Base-by-base conservation (phyloP, 768 basidiomycete species). In the Mycena floridula region DNA sequence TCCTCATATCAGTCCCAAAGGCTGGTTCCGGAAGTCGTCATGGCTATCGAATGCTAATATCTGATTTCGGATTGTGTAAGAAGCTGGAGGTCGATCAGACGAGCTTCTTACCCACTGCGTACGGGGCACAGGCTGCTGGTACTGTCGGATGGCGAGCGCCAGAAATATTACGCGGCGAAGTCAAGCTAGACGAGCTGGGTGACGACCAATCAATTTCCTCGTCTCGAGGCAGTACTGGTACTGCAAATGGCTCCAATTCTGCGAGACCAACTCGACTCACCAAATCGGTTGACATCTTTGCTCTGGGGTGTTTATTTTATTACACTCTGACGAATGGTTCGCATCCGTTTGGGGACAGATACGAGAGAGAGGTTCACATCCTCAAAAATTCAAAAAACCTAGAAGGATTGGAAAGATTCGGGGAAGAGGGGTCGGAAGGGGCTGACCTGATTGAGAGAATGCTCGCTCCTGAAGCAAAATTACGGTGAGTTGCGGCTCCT, bases 61-160 rank as follows among this genome's bases (percentile, higher is more conserved):
- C 93, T 1, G 96, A 99, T 65, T 98, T 99, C 59, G 96, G 96
- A 26, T 72, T 99, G 40, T 97, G 95, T 60, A 94, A 94, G 62
- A 92, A 89, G 61, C 73, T 98, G 37, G 94, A 97, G 52, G 69
- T 89, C 27, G 96, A 97, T 64, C 94, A 98, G 73, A 94, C 92
- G 41, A 93, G 90, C 56, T 98, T 98, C 63, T 67, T 92, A 51
- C 95, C 94, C 1, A 97, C 95, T 0, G 81, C 82, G 13, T 86
- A 94, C 56, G 91, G 95, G 5, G 79, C 85, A 25, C 80, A 89
- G 68, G 89, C 79, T 18, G 92, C 89, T 8, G 96, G 96, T 12
- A 95, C 94, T 1, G 85, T 94, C 16, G 96, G 96, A 1, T 99
- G 96, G 91, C 81, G 96, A 4, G 96, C 96, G 0, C 96, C 96